A percentile compares a stretch with the other conserved stretches of the same genome.
phyloP scores from a whole-genome alignment of 805 yeast species.

The Suhomyces vadensis region DNA sequence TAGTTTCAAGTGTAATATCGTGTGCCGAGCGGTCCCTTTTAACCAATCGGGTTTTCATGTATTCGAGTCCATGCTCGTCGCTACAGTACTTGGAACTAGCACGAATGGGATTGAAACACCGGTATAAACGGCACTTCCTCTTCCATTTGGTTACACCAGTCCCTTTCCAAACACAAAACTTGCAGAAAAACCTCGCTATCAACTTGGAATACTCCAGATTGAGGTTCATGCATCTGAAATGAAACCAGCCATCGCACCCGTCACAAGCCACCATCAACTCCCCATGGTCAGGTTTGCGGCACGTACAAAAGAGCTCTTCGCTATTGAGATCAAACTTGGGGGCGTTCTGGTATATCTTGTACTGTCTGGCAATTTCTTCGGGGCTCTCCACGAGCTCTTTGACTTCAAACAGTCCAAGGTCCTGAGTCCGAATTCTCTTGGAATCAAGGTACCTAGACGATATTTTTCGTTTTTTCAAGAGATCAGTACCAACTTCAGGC shows the following conservation, averaged over 20 bases:
- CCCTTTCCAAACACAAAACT: conserved; percentile 61
- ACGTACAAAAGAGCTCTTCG: conserved; percentile 72
- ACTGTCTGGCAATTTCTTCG: conserved; percentile 39
- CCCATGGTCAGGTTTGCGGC: conserved; percentile 77
- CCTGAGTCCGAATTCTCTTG: neutral
- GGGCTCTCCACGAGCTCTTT: conserved; percentile 9
- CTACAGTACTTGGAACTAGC: conserved; percentile 71
- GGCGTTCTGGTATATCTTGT: conserved; percentile 34
- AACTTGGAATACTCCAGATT: conserved; percentile 51
- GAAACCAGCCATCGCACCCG: conserved; percentile 95
- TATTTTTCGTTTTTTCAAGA: neutral
- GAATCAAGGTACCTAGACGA: neutral
- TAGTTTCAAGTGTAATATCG: conserved; percentile 17
- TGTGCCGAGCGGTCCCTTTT: conserved; percentile 2
- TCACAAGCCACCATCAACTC: conserved; percentile 92
- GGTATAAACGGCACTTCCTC: conserved; percentile 64
- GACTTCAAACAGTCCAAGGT: neutral
- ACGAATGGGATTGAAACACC: conserved; percentile 58
- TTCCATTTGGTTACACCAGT: conserved; percentile 66
- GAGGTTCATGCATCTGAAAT: conserved; percentile 72
- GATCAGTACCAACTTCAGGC: neutral
- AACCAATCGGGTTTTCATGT: conserved; percentile 32
- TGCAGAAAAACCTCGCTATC: conserved; percentile 69
- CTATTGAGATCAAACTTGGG: conserved; percentile 49
- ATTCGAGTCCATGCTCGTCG: conserved; percentile 64